Evolutionary conservation across 805 yeast species (phyloP), one percentile per base, ranked within the genome.

Genomic region (Lipomyces starkeyi): DNA sequence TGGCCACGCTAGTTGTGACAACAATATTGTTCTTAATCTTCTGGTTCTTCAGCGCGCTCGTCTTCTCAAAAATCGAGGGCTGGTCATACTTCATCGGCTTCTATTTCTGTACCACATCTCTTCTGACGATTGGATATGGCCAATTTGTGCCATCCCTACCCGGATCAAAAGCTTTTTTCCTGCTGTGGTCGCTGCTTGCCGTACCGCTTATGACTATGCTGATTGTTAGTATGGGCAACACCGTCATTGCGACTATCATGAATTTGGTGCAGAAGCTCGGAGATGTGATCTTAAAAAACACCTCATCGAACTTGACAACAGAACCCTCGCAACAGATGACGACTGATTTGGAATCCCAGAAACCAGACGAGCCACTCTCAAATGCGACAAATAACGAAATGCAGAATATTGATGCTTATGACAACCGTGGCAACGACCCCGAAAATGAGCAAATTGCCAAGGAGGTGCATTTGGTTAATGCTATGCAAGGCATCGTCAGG

Each of bases 161-260:
- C 0, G 88, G 90, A 6, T 97, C 97, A 0, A 79, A 89, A 56
- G 84, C 89, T 0, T 86, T 91, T 72, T 92, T 92, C 73, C 86
- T 91, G 8, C 78, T 87, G 7, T 93, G 97, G 97, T 89, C 93
- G 0, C 76, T 93, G 25, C 80, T 87, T 7, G 97, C 97, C 0
- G 89, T 93, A 27, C 97, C 97, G 1, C 81, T 91, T 61, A 91
- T 92, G 96, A 90, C 97, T 1, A 88, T 89, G n/a, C 82, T 91
- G 65, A 86, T 91, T 52, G 87, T 93, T 0, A 87, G 86, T 62
- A 80, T 89, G 59, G 91, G 94, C 69, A 95, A 91, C 75, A 80
- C 85, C n/a, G 56, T 76, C 32, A 73, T 76, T 55, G 66, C 59
- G 22, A 59, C 59, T 27, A 61, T 74, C n/a, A 53, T 63, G 49